A percentile compares a stretch with the other conserved stretches of the same genome.
These are phyloP conservation scores for Phytopythium sindhum DNA, from an alignment of 352 stramenopile species.

Conservation along the genomic window DNA sequence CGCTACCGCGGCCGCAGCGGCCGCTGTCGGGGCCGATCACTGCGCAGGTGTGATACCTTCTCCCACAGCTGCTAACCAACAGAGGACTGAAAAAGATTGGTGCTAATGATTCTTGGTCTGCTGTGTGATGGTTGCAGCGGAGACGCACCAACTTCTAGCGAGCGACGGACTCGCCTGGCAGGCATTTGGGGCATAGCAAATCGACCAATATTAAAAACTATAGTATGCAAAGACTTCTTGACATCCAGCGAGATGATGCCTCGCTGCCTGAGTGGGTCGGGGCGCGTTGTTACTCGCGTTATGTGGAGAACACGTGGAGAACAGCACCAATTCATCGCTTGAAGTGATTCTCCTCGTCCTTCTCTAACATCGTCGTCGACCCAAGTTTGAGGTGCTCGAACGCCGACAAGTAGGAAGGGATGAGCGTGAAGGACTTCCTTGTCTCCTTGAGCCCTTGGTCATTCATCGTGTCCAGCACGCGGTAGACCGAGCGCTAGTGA, in stretches of 20 bases:
- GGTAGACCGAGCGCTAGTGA: constrained; percentile 25
- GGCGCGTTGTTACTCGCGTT: too few species aligned
- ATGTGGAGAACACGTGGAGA: too few species aligned
- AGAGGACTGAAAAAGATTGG: neutral
- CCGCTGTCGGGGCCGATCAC: constrained; percentile 3
- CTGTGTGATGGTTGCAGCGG: neutral
- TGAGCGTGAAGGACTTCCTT: neutral
- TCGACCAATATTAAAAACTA: too few species aligned
- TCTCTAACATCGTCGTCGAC: neutral
- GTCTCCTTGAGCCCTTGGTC: neutral
- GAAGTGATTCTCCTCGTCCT: neutral
- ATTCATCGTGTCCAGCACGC: constrained; percentile 23
- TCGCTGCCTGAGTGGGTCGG: too few species aligned
- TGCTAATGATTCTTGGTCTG: neutral
- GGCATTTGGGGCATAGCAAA: neutral
- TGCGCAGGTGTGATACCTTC: neutral
- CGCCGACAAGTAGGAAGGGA: neutral
- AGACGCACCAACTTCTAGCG: neutral
- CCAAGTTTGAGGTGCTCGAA: neutral
- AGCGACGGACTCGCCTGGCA: neutral
- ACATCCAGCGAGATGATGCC: too few species aligned
- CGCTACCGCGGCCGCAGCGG: neutral
- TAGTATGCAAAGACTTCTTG: too few species aligned
- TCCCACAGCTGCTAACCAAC: neutral
- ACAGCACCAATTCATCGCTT: neutral